Percentiles rank a stretch among this genome's conserved stretches.
Evolutionary conservation across 495 filamentous ascomycete species (phyloP).

Genomic region (Penicilliopsis zonata): DNA sequence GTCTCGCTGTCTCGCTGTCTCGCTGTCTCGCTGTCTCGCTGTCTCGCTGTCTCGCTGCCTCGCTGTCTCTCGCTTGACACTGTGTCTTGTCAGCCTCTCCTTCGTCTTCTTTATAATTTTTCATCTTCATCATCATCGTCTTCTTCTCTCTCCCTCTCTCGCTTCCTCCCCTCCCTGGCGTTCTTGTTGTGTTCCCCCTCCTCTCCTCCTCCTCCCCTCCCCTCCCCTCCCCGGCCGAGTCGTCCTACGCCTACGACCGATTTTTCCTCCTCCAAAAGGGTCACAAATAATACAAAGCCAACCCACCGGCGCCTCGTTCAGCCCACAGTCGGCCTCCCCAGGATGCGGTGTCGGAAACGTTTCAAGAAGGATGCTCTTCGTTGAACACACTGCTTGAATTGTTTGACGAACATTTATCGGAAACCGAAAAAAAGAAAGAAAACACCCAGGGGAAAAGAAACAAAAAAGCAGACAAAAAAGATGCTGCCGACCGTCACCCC

Average conservation of each 20-base stretch:
- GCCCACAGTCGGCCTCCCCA: constrained; percentile 17
- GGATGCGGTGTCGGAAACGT: constrained; percentile 41
- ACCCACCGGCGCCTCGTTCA: too few relatives aligned
- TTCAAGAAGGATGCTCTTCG: constrained; percentile 33
- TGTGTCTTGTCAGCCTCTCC: not conserved
- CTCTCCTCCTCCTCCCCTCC: not conserved
- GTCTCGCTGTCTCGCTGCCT: too few relatives aligned
- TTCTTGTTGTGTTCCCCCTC: not conserved
- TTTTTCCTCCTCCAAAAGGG: not conserved
- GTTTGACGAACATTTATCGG: too few relatives aligned
- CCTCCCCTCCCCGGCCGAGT: not conserved
- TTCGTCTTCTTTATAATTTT: not conserved
- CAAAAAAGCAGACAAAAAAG: constrained; percentile 7
- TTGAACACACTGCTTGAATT: constrained; percentile 21
- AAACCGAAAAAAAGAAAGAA: too few relatives aligned
- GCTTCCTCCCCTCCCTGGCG: not conserved
- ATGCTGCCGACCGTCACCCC: constrained; percentile 36
- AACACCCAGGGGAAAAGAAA: too few relatives aligned
- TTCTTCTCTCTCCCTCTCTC: not conserved
- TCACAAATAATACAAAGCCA: too few relatives aligned
- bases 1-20: too few relatives aligned
- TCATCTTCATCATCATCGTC: not conserved
- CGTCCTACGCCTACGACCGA: not conserved
- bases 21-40: too few relatives aligned
- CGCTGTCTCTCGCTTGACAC: not conserved